phyloP scores from a whole-genome alignment of 495 filamentous ascomycete genomes.

The Aspergillus cristatus region DNA sequence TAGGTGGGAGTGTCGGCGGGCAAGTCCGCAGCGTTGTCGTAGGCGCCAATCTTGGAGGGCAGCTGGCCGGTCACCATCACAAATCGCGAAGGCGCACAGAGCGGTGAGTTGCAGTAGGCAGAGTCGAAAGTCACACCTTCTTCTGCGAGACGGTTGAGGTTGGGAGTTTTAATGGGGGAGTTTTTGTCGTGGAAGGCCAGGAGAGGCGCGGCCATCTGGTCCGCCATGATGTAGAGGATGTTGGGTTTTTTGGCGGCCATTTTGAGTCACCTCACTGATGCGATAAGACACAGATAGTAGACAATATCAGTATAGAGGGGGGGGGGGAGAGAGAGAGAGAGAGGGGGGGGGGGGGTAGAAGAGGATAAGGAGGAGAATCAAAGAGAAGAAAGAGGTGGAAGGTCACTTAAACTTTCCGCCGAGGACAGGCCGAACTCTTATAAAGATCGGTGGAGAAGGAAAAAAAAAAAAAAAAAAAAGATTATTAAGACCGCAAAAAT shows the following conservation, averaged over 20 bases:
- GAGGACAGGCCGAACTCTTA: neutral
- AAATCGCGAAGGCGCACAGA: slow-evolving; percentile 82
- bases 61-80: slow-evolving; percentile 83
- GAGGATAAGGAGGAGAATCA: slow-evolving; percentile 2
- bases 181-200: slow-evolving; percentile 74
- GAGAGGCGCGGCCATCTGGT: slow-evolving; percentile 79
- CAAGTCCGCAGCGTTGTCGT: slow-evolving; percentile 75
- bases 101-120: slow-evolving; percentile 81
- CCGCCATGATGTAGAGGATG: slow-evolving; percentile 84
- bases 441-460: slow-evolving; percentile 1
- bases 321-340: neutral
- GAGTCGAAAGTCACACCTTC: slow-evolving; percentile 76
- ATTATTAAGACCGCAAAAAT: neutral
- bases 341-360: slow-evolving; percentile 3
- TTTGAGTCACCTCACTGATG: neutral
- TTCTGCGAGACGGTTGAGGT: slow-evolving; percentile 70
- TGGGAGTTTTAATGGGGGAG: slow-evolving; percentile 76
- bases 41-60: slow-evolving; percentile 77
- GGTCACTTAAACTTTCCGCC: too few species aligned
- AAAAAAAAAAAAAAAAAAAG: slow-evolving; percentile 5
- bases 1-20: slow-evolving; percentile 72
- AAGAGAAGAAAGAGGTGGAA: slow-evolving; percentile 3
- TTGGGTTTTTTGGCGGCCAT: slow-evolving; percentile 51
- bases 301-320: slow-evolving; percentile 1
- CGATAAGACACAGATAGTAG: neutral